These are phyloP conservation scores for Lachnellula occidentalis DNA, from an alignment of 2,329 filamentous ascomycete genomes.

Conservation along the genomic window DNA sequence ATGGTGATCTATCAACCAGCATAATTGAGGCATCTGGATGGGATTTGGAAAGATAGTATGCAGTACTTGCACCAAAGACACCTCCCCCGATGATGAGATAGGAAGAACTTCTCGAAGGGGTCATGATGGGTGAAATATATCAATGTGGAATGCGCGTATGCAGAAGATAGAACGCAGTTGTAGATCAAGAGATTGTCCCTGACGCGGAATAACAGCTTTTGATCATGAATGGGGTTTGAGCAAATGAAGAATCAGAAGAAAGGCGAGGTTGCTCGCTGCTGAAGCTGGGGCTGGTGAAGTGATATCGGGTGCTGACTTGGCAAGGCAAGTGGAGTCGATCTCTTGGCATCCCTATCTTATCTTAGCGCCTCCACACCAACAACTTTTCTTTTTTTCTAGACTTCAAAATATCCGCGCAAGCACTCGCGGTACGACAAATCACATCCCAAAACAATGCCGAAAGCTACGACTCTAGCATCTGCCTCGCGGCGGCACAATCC, in stretches of 20 bases:
- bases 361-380: slow-evolving; percentile 7
- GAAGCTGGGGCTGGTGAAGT: background rate
- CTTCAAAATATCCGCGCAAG: background rate
- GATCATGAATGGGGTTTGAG: too few species aligned
- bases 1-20: slow-evolving; percentile 38
- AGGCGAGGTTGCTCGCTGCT: background rate
- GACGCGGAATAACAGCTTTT: too few species aligned
- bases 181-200: too few species aligned
- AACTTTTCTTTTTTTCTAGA: slow-evolving; percentile 10
- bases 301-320: background rate
- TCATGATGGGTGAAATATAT: background rate
- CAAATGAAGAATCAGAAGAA: too few species aligned
- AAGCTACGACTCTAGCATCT: slow-evolving; percentile 57
- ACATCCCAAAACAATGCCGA: slow-evolving; percentile 59
- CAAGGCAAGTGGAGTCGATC: background rate
- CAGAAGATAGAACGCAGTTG: too few species aligned
- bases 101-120: slow-evolving; percentile 1
- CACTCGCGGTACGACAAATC: background rate
- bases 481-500: slow-evolving; percentile 74
- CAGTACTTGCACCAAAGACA: slow-evolving; percentile 47
- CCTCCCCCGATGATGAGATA: slow-evolving; percentile 46
- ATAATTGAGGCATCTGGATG: slow-evolving; percentile 36
- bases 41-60: slow-evolving; percentile 41
- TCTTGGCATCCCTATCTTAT: slow-evolving; percentile 1
- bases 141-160: too few species aligned